Base-by-base conservation (phyloP, 805 yeast genomes). In the Lipomyces sp. region DNA sequence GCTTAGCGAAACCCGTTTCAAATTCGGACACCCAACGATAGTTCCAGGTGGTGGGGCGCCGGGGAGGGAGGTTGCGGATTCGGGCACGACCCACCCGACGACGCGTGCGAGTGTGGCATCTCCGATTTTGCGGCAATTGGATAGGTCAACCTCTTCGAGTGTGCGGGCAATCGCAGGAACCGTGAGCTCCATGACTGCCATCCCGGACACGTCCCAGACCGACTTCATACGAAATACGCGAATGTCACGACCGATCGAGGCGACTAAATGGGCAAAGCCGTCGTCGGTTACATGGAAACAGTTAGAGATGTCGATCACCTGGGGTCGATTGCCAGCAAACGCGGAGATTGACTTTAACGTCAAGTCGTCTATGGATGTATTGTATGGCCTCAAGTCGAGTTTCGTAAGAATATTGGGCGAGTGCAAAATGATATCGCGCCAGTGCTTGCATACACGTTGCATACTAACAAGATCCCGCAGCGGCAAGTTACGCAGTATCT, bases 171-270 rank as follows among this genome's bases (percentile, higher is more conserved):
- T 86, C 71, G 84, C 81, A 0, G 88, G 87, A 1, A 84, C 86
- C 1, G 91, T 84, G 53, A 89, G 76, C 75, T 90, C 94, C 92
- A 89, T 88, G 37, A 89, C 87, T 2, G 93, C 90, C 90, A 88
- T 87, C 1, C 92, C 90, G 66, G 88, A 84, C 7, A 90, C 86
- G 71, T 88, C 90, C 94, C 94, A 89, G 58, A 85, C 87, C 15
- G 90, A 85, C 67, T 80, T 81, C 92, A 89, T 87, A 66, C 81
- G 82, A 59, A 90, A 77, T 8, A 77, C 77, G 62, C 80, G 79
- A 56, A 90, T 82, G 39, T 81, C 80, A 2, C 92, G 92, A 71
- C 87, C 86, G 1, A 92, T 92, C 63, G 88, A 82, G 71, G 88
- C 90, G 29, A 89, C 86, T 80, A 90, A 80, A 73, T 86, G 86